Evolutionary conservation across 441 rosid species (phyloP), one percentile per base, ranked within the genome.

Genomic region (Iberis amara): DNA sequence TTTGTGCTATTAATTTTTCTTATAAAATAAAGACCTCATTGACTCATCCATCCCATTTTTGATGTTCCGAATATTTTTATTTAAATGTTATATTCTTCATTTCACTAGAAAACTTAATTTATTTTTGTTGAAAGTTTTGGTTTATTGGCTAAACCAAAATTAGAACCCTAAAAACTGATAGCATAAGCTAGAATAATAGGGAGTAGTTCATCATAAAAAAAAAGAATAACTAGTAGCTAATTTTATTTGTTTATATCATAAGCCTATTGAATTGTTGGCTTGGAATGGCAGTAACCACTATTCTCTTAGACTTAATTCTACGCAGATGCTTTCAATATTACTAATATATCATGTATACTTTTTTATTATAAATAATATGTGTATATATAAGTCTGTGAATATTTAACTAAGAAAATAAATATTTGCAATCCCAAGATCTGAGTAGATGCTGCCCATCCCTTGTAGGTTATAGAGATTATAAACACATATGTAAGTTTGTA

Each of bases 401-500:
- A 32, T 58, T 24, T 52, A 65, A 45, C 11, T 39, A 47, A 45
- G 18, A 31, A 65, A 58, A 51, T 11, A 15, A 31, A 51, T 15
- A 11, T 0, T 40, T 61, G 55, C 55, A 55, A 61, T 65, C 67
- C 78, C 70, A 59, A 59, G 61, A 59, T 47, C 65, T 66, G 61
- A 40, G 65, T 56, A 57, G 51, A 55, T 57, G 74, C 65, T 50
- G 71, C 68, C 78, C 76, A 75, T 67, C 67, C 70, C 74, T 65
- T 55, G 23, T 15, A 58, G 70, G 52, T 47, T 47, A 33, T 70
- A 43, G 85, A 73, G 73, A 69, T 71, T 75, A 73, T 69, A 81
- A 84, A 81, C 70, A 66, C 73, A 76, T 70, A 62, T 77, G 74
- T 69, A 70, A 47, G 71, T 63, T 24, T 48, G 36, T 63, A 52